Base-by-base conservation (phyloP, 1,139 yeast species). In the Candida sp. region DNA sequence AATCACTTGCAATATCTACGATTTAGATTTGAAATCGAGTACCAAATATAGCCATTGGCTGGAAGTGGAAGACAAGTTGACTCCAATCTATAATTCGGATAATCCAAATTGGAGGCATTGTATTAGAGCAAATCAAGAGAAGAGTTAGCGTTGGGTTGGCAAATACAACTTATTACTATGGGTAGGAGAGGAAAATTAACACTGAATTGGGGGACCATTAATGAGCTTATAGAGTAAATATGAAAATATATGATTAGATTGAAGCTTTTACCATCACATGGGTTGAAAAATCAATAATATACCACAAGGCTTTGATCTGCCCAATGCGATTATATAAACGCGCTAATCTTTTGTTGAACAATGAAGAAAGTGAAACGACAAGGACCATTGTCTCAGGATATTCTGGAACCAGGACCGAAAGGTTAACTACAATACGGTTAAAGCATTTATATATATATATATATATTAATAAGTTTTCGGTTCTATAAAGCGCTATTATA, bases 31-130 rank as follows among this genome's bases (percentile, higher is more conserved):
- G 49, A 73, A 73, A 50, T 66, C 74, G 11, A 68, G 60, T 37
- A 51, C 63, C 49, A 72, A 69, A 43, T 72, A 64, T 49, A 66
- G 63, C 42, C 74, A 73, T 54, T 73, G 79, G 79, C 55, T 66
- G 38, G 64, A 64, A 21, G 60, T 64, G 19, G 78, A 73, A 48
- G 52, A 60, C 42, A 58, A 65, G 41, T 55, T 73, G 37, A 66
- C 58, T 47, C 54, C 56, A 9, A 63, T 70, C 25, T 71, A 71
- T 53, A 64, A 66, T 50, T 63, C 73, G 5, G 50, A 58, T 6
- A 68, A 69, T 50, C 61, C 66, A 11, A 37, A 58, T 34, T 73
- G 78, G 78, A 63, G 64, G 44, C 53, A 56, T 46, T 73, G 78
- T 49, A 51, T 54, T 8, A 56, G 35, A 32, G 35, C 21, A n/a